These are phyloP conservation scores for Dendrothele bispora DNA, from an alignment of 768 basidiomycete genomes.

Conservation along the genomic window DNA sequence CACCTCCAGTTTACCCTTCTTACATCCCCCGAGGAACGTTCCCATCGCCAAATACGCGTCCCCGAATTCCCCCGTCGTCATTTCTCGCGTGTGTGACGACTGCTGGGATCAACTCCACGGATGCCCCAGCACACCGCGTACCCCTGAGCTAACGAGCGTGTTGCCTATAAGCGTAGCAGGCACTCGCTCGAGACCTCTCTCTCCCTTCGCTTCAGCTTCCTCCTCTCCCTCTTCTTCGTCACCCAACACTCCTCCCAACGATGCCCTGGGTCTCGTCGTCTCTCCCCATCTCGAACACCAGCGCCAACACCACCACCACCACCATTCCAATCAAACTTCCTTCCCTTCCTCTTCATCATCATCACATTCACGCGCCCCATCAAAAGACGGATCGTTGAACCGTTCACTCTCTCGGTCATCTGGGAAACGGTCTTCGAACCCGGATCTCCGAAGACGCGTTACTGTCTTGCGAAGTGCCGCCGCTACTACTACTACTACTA, in stretches of 20 bases:
- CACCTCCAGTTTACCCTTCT: slow-evolving; percentile 66
- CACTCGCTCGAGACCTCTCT: slow-evolving; percentile 13
- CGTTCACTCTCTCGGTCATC: no score
- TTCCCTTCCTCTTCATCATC: neutral
- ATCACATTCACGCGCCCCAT: neutral
- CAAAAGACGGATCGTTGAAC: neutral
- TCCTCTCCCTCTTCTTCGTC: slow-evolving; percentile 16
- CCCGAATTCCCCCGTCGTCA: slow-evolving; percentile 56
- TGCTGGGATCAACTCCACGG: slow-evolving; percentile 78
- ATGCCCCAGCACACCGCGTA: slow-evolving; percentile 41
- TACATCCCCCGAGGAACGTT: slow-evolving; percentile 69
- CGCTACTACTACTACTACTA: no score
- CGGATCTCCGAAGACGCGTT: neutral
- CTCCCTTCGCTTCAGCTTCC: slow-evolving; percentile 18
- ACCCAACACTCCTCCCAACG: slow-evolving; percentile 17
- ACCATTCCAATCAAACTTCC: slow-evolving; percentile 7
- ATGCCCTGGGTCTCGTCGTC: slow-evolving; percentile 7
- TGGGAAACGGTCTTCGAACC: slow-evolving; percentile 2
- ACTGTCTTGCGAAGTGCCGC: slow-evolving; percentile 8
- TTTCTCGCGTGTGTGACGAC: slow-evolving; percentile 72
- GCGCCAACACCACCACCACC: slow-evolving; percentile 31
- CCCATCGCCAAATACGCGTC: slow-evolving; percentile 58
- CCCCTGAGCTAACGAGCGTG: slow-evolving; percentile 27
- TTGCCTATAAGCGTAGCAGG: neutral
- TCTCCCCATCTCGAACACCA: slow-evolving; percentile 27